phyloP scores from a whole-genome alignment of 805 yeast genomes.

The Zygosaccharomyces bailii region DNA sequence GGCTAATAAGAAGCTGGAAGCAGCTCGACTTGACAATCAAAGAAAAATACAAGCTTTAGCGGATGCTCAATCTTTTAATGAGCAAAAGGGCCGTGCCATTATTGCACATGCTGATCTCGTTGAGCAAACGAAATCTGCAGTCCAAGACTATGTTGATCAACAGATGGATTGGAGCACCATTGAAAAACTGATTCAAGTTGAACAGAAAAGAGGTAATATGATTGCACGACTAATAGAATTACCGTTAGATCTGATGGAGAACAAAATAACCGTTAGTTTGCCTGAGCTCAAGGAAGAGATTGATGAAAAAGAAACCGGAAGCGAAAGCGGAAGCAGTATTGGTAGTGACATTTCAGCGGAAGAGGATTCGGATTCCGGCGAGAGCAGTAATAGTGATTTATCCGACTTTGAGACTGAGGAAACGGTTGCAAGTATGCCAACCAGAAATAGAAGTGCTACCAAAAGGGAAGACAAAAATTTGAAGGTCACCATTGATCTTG shows the following conservation, averaged over 20 bases:
- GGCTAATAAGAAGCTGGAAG: conserved; percentile 69
- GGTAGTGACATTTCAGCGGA: conserved; percentile 21
- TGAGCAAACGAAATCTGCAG: conserved; percentile 65
- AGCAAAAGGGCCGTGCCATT: conserved; percentile 67
- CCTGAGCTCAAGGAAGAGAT: conserved; percentile 38
- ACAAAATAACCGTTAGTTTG: conserved; percentile 53
- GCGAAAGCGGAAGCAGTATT: conserved; percentile 34
- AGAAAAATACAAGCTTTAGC: conserved; percentile 64
- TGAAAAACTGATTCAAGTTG: conserved; percentile 66
- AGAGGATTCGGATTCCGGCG: conserved; percentile 18
- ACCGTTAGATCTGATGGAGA: conserved; percentile 68
- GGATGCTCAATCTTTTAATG: conserved; percentile 59
- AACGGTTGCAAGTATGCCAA: conserved; percentile 9
- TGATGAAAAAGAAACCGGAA: conserved; percentile 23
- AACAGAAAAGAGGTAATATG: conserved; percentile 60
- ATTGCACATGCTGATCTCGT: conserved; percentile 66
- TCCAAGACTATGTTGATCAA: conserved; percentile 65
- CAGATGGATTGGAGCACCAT: conserved; percentile 95
- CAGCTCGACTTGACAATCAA: conserved; percentile 70
- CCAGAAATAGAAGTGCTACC: conserved; percentile 10
- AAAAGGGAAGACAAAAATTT: conserved; percentile 31
- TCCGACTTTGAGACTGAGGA: conserved; percentile 23
- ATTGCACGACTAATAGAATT: conserved; percentile 59
- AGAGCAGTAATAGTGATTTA: conserved; percentile 15
- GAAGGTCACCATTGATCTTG: conserved; percentile 62